These are phyloP conservation scores for Penicillium rolfsii DNA, from an alignment of 2,329 filamentous ascomycete genomes.

Conservation along the genomic window DNA sequence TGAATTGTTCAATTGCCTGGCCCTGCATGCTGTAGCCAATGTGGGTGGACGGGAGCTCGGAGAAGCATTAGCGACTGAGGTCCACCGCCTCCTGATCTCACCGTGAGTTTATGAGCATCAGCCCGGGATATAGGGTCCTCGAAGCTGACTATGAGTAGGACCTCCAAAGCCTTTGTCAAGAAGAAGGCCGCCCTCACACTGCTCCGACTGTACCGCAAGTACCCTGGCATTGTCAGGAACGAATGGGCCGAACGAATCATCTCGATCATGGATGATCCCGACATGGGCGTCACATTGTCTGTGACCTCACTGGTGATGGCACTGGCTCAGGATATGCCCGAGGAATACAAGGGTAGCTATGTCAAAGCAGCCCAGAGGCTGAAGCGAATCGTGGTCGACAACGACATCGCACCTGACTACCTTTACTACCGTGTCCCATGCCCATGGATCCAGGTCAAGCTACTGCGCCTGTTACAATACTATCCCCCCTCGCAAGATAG, in stretches of 20 bases:
- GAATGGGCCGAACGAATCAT: constrained; percentile 99
- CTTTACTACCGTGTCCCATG: constrained; percentile 99
- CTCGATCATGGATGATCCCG: constrained; percentile 95
- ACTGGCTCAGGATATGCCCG: constrained; percentile 88
- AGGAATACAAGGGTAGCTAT: constrained; percentile 92
- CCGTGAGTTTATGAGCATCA: constrained; percentile 64
- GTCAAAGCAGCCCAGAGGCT: constrained; percentile 88
- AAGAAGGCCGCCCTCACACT: constrained; percentile 97
- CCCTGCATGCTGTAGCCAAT: constrained; percentile 95
- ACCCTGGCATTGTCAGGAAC: constrained; percentile 88
- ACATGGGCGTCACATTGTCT: constrained; percentile 91
- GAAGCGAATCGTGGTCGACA: constrained; percentile 87
- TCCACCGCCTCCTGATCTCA: constrained; percentile 90
- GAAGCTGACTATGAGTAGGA: constrained; percentile 48
- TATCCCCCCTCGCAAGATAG: constrained; percentile 95
- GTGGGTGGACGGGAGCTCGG: constrained; percentile 97
- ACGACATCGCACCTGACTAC: constrained; percentile 87
- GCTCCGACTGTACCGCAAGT: constrained; percentile 90
- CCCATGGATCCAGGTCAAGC: constrained; percentile 96
- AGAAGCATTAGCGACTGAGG: constrained; percentile 86
- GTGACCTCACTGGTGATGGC: constrained; percentile 96
- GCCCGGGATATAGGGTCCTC: constrained; percentile 40
- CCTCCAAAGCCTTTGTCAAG: constrained; percentile 96
- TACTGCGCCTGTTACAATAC: constrained; percentile 89
- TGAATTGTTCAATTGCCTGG: constrained; percentile 95